Evolutionary conservation across 257 asterid genomes (phyloP).

Genomic region (Eucommia ulmoides): DNA sequence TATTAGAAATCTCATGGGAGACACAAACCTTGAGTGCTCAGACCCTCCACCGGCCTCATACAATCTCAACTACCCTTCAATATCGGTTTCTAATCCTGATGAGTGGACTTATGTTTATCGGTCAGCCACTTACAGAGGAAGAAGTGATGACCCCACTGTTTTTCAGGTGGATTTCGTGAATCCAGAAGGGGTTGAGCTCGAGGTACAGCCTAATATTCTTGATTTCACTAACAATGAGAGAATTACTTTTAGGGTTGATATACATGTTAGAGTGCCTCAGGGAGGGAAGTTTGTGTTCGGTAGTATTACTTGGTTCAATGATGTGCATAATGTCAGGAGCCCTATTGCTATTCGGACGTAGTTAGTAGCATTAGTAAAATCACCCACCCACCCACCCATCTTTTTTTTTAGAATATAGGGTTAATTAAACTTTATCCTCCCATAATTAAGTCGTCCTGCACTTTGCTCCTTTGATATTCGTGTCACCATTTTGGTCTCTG

Average conservation of each 20-base stretch:
- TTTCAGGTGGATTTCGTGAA: slow-evolving; percentile 24
- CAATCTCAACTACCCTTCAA: slow-evolving; percentile 51
- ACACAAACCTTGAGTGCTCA: slow-evolving; percentile 19
- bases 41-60: slow-evolving; percentile 19
- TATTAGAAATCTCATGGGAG: slow-evolving; percentile 35
- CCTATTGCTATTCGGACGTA: slow-evolving; percentile 44
- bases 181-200: slow-evolving; percentile 34
- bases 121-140: slow-evolving; percentile 40
- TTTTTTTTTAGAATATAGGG: too few relatives aligned
- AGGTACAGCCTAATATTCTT: slow-evolving; percentile 27
- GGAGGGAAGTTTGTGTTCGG: slow-evolving; percentile 36
- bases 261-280: slow-evolving; percentile 24
- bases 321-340: slow-evolving; percentile 36
- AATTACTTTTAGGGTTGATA: slow-evolving; percentile 21
- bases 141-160: slow-evolving; percentile 30
- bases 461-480: too few relatives aligned
- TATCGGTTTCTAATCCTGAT: slow-evolving; percentile 37
- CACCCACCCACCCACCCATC: too few relatives aligned
- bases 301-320: slow-evolving; percentile 39
- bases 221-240: slow-evolving; percentile 22
- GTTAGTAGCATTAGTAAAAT: too few relatives aligned
- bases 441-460: too few relatives aligned
- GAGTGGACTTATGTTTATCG: slow-evolving; percentile 34
- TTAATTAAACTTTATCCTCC: too few relatives aligned
- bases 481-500: too few relatives aligned